phyloP scores from a whole-genome alignment of 2,329 filamentous ascomycete species.

The Cladosporium sp. region DNA sequence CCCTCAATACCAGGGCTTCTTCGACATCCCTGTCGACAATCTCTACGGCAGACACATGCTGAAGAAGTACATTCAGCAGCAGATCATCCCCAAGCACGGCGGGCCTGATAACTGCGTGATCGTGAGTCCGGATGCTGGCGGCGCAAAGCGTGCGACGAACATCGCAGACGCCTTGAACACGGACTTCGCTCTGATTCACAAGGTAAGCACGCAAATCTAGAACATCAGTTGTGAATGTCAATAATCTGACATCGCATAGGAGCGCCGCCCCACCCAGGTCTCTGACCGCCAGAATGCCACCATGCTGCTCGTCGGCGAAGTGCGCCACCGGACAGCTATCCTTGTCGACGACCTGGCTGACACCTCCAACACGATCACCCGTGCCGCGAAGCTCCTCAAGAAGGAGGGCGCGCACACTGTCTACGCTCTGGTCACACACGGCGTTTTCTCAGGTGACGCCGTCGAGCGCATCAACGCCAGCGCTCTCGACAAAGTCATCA shows the following conservation, averaged over 20 bases:
- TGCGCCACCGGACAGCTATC: conserved; percentile 74
- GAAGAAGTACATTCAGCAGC: conserved; percentile 64
- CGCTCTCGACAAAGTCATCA: conserved; percentile 84
- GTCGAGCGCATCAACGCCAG: conserved; percentile 92
- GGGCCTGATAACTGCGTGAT: conserved; percentile 53
- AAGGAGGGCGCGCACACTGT: conserved; percentile 84
- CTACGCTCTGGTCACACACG: conserved; percentile 89
- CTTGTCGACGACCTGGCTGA: conserved; percentile 92
- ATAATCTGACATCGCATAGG: conserved; percentile 43
- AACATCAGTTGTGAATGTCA: no score
- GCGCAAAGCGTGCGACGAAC: conserved; percentile 89
- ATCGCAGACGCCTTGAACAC: conserved; percentile 91
- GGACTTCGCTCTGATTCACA: conserved; percentile 97
- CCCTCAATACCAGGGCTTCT: conserved; percentile 96
- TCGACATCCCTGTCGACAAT: conserved; percentile 97
- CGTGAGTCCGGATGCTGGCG: conserved; percentile 92
- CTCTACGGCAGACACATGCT: conserved; percentile 76
- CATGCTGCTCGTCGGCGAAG: conserved; percentile 92
- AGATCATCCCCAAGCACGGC: conserved; percentile 77
- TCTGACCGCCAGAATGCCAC: conserved; percentile 73
- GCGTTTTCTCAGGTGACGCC: conserved; percentile 89
- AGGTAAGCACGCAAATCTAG: conserved; percentile 51
- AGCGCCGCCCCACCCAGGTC: conserved; percentile 82
- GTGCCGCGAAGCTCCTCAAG: conserved; percentile 93
- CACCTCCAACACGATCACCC: conserved; percentile 93